Evolutionary conservation across 306 rosid species (phyloP).

Genomic region (Corylus avellana): DNA sequence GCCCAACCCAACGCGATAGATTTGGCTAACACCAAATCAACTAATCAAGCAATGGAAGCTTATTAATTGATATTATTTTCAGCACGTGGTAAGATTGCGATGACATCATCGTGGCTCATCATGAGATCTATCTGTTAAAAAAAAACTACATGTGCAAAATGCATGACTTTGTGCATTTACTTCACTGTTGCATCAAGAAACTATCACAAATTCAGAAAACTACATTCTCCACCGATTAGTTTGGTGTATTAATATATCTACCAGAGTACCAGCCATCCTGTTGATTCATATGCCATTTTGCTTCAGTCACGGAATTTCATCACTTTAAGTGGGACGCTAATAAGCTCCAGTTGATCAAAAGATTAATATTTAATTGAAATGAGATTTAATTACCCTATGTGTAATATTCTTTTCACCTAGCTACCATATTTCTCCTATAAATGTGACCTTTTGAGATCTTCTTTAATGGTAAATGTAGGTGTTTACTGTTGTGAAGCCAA

Average conservation of each 20-base stretch:
- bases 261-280: neutral
- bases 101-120: conserved; percentile 18
- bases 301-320: neutral
- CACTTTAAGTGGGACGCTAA: neutral
- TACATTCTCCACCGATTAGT: neutral
- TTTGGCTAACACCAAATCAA: neutral
- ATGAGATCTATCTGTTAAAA: neutral
- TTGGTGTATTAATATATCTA: neutral
- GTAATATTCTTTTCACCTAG: no score
- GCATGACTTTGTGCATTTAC: neutral
- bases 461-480: no score
- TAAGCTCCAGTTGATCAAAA: no score
- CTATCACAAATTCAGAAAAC: no score
- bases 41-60: neutral
- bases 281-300: neutral
- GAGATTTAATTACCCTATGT: neutral
- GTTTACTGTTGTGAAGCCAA: no score
- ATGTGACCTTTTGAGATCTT: no score
- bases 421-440: no score
- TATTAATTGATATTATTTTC: neutral
- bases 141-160: conserved; percentile 32
- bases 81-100: conserved; percentile 27
- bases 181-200: conserved; percentile 7
- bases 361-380: no score
- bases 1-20: conserved; percentile 6